Conservation (phyloP, 192 early-diverging fungal species). For the Cetraspora pellucida region DNA sequence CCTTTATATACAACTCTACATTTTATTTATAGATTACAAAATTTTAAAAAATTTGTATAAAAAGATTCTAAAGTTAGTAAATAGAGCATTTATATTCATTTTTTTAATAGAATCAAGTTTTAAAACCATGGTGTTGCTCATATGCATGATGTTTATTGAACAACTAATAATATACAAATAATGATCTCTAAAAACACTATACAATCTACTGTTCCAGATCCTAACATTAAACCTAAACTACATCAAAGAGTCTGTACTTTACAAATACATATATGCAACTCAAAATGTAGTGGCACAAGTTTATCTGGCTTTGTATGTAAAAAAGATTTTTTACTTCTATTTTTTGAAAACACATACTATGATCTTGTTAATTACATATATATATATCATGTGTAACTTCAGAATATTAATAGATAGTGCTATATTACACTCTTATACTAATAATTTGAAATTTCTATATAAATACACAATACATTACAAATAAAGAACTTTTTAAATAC, state of each 20-base stretch:
- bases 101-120: conserved; percentile 4
- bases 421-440: not conserved
- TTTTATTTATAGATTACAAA: conserved; percentile 6
- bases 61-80: not conserved
- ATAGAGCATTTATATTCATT: not conserved
- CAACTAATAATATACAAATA: not conserved
- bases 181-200: not conserved
- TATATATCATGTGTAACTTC: not conserved
- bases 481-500: not conserved
- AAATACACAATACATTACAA: not conserved
- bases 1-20: not conserved
- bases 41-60: not conserved
- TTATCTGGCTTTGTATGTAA: not conserved
- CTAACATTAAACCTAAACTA: not conserved
- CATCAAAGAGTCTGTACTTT: not conserved
- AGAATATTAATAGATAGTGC: not conserved
- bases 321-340: not conserved
- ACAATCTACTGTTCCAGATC: not conserved
- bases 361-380: not conserved
- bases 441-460: conserved; percentile 15
- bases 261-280: conserved; percentile 7
- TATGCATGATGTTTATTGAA: not conserved
- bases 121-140: conserved; percentile 5
- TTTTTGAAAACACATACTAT: not conserved
- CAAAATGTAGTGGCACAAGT: not conserved